phyloP scores from a whole-genome alignment of 73 alveolate species.

The Paramecium caudatum region DNA sequence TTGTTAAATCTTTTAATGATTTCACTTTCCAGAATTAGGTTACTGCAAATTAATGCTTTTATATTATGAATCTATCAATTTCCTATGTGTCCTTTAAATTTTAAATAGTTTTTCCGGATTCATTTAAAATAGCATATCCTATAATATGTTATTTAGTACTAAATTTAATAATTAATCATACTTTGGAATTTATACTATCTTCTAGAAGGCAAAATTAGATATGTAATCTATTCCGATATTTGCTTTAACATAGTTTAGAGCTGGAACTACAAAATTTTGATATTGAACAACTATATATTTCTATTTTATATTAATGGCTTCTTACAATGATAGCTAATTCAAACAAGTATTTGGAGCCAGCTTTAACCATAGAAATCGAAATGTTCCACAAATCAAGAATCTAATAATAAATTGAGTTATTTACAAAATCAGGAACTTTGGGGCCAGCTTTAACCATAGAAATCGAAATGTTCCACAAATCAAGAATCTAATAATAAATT shows the following conservation, averaged over 20 bases:
- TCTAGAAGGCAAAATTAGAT: neutral
- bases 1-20: neutral
- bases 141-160: neutral
- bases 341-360: no score
- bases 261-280: neutral
- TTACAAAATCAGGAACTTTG: no score
- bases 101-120: slow-evolving; percentile 16
- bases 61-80: neutral
- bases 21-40: slow-evolving; percentile 28
- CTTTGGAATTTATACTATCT: neutral
- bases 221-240: neutral
- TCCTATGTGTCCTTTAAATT: neutral
- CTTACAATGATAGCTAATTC: no score
- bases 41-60: slow-evolving; percentile 6
- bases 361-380: no score
- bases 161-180: neutral
- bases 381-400: no score
- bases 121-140: slow-evolving; percentile 31
- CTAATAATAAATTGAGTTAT: no score
- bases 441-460: no score
- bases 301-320: no score
- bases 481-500: no score
- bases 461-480: no score
- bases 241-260: neutral
- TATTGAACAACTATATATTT: no score